phyloP scores from a whole-genome alignment of 352 stramenopile species.

The Globisporangium irregulare region DNA sequence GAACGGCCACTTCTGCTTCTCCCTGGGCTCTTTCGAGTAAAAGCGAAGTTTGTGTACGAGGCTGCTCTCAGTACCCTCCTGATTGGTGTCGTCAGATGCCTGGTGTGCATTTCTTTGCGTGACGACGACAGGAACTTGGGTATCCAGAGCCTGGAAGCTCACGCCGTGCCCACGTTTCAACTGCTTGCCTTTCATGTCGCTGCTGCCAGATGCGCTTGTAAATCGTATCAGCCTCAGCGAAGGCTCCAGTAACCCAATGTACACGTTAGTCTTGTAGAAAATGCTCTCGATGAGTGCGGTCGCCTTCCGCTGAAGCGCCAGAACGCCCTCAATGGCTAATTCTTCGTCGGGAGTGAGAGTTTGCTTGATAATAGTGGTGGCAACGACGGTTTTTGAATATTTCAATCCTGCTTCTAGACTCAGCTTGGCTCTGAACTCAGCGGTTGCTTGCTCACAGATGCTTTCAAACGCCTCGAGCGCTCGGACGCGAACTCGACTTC shows the following conservation, averaged over 20 bases:
- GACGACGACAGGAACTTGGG: slow-evolving; percentile 40
- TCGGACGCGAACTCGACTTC: slow-evolving; percentile 33
- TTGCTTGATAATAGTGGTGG: neutral
- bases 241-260: slow-evolving; percentile 63
- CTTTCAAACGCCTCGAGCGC: slow-evolving; percentile 27
- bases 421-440: neutral
- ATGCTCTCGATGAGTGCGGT: slow-evolving; percentile 35
- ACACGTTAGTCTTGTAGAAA: slow-evolving; percentile 45
- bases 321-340: slow-evolving; percentile 34
- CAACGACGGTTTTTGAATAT: neutral
- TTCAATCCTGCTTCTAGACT: neutral
- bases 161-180: slow-evolving; percentile 55
- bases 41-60: slow-evolving; percentile 29
- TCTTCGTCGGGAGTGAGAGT: slow-evolving; percentile 36
- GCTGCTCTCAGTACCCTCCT: neutral
- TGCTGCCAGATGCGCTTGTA: slow-evolving; percentile 46
- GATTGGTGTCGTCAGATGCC: neutral
- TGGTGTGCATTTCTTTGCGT: slow-evolving; percentile 17
- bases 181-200: slow-evolving; percentile 59
- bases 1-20: slow-evolving; percentile 50
- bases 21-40: slow-evolving; percentile 31
- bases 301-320: slow-evolving; percentile 29
- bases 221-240: slow-evolving; percentile 40
- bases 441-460: slow-evolving; percentile 27
- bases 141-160: slow-evolving; percentile 47